Evolutionary conservation across 495 filamentous ascomycete genomes (phyloP).

Genomic region (Daldinia decipiens): DNA sequence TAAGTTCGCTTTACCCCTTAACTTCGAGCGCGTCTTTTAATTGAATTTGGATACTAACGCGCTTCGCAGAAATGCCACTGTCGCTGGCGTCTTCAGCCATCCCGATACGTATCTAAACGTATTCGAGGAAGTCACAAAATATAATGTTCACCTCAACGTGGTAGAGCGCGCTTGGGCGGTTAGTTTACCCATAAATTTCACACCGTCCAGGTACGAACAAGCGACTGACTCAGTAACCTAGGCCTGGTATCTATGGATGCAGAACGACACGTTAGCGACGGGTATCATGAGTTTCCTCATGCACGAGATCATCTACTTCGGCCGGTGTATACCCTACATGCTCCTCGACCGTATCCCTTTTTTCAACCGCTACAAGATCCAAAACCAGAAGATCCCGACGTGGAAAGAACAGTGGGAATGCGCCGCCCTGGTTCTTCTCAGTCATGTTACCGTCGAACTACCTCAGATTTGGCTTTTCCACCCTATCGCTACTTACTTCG

Average conservation of each 20-base stretch:
- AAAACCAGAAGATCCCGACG: constrained; percentile 90
- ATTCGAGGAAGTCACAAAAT: constrained; percentile 85
- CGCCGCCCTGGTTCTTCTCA: constrained; percentile 87
- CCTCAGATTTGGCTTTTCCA: constrained; percentile 99
- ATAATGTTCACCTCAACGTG: constrained; percentile 87
- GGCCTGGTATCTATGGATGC: constrained; percentile 96
- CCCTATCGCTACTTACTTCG: constrained; percentile 94
- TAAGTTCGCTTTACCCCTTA: constrained; percentile 40
- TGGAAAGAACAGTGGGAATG: constrained; percentile 93
- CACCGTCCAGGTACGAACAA: constrained; percentile 10
- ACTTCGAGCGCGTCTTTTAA: not conserved
- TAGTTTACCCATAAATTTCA: constrained; percentile 50
- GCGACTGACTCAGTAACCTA: constrained; percentile 44
- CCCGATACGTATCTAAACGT: constrained; percentile 78
- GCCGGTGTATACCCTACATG: constrained; percentile 90
- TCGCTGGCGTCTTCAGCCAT: constrained; percentile 58
- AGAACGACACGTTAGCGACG: constrained; percentile 94
- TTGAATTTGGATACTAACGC: constrained; percentile 37
- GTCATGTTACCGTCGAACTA: constrained; percentile 95
- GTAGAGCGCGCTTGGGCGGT: constrained; percentile 89
- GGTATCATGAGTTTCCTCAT: constrained; percentile 96
- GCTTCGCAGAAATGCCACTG: constrained; percentile 66
- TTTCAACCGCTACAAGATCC: constrained; percentile 94
- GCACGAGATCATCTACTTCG: constrained; percentile 96
- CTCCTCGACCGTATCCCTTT: constrained; percentile 87